phyloP scores from a whole-genome alignment of 2,329 filamentous ascomycete genomes.

The Chaetomium globosum region DNA sequence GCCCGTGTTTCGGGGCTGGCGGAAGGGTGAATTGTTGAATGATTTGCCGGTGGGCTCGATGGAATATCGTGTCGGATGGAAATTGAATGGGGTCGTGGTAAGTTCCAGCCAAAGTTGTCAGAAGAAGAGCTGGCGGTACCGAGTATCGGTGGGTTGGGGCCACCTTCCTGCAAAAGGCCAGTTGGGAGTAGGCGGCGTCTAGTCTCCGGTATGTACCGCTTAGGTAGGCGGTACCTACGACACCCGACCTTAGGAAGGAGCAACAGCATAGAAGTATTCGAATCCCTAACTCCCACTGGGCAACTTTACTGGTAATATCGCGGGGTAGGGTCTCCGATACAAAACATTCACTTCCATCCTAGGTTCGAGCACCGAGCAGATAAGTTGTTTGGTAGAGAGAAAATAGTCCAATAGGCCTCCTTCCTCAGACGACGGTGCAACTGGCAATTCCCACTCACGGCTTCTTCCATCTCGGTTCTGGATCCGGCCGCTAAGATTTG shows the following conservation, averaged over 20 bases:
- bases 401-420: not conserved
- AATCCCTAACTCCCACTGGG: not conserved
- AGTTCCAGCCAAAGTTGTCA: not conserved
- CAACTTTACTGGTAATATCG: not conserved
- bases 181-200: not conserved
- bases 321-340: not conserved
- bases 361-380: not conserved
- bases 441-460: conserved; percentile 4
- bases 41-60: not conserved
- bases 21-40: not conserved
- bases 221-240: not conserved
- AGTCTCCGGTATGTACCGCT: not conserved
- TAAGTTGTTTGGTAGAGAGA: not conserved
- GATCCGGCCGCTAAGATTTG: conserved; percentile 25
- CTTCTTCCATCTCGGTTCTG: conserved; percentile 29
- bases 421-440: not conserved
- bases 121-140: not conserved
- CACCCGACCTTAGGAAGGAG: not conserved
- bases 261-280: not conserved
- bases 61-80: not conserved
- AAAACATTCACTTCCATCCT: not conserved
- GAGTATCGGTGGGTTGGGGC: not conserved
- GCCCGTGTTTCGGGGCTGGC: too few relatives aligned
- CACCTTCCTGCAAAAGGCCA: not conserved
- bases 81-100: not conserved